Base-by-base conservation (phyloP, 305 asterid species). In the Plantago rigida region DNA sequence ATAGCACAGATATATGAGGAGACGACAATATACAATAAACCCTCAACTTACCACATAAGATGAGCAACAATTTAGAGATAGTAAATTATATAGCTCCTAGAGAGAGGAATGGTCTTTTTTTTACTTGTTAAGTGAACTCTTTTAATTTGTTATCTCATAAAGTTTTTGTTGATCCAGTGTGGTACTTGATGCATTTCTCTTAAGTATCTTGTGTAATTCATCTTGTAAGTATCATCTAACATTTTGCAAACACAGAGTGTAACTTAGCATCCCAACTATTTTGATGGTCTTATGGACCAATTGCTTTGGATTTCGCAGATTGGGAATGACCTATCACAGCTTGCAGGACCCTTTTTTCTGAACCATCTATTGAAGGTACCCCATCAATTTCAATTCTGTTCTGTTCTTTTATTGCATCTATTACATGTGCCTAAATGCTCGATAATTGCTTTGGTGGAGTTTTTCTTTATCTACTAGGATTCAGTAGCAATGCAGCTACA, bases 271-370 rank as follows among this genome's bases (percentile, higher is more conserved):
- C 9, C 14, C 24, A 22, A 5, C 41, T 31, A 31, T 3, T 3
- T 22, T 31, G 7, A 3, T 31, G 6, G 5, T 1, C 39, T 51
- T 31, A 3, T 31, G 39, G 7, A 41, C 46, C 7, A 3, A 1
- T 59, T 62, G 63, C 68, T 72, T 4, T 62, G 70, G 28, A 60
- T 39, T 73, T 71, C 78, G 80, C 86, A 85, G 99, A 83, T 92
- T 61, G 87, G 85, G 13, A 82, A 77, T 76, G 99, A 89, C 63
- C 79, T 78, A 60, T 79, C 95, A 51, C 91, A 86, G 87, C 94
- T 92, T 59, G 77, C 88, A 54, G 96, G 97, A 64, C 97, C 99
- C 14, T 82, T 92, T 76, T 64, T 92, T 71, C 75, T 86, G 69
- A 92, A 81, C 78, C 89, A 75, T 73, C 95, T 92, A 57, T 69